Evolutionary conservation across 2,329 filamentous ascomycete genomes (phyloP), one percentile per base, ranked within the genome.

Genomic region (Colletotrichum tabaci): DNA sequence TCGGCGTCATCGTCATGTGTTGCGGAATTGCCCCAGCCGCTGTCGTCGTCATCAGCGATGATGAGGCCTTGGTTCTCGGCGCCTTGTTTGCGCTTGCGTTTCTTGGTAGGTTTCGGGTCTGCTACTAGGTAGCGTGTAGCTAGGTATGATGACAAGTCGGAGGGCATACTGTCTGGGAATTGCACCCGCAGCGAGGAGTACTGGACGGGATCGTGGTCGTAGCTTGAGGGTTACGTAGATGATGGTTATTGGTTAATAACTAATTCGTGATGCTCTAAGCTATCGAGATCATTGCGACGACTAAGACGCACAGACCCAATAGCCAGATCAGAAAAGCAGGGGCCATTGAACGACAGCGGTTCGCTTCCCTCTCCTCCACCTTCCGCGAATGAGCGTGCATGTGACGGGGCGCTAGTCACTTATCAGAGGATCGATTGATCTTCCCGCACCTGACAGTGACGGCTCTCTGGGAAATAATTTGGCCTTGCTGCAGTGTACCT

Each of bases 101-200:
- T 92, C 78, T 92, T 92, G 55, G 61, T 50, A 21, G 88, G 86
- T 74, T 89, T 89, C 7, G 85, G 82, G 73, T 90, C 87, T 50
- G 88, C 85, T 66, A 87, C 84, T 61, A 99, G 91, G 81, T 99
- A 99, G 81, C 95, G 96, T 74, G 94, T 92, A 47, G 96, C 95
- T 46, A 99, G 90, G 79, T 98, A 99, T 78, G 91, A 91, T 70
- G 94, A 92, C 75, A 98, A 88, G 75, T 90, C 87, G 72, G 86
- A 85, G 53, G 88, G 83, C 88, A 90, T 90, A 30, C 38, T 75
- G 18, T 53, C 42, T 15, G 16, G 18, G 8, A 0, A 5, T 16
- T 23, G 12, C 23, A 55, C 4, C 21, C n/a, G 35, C 4, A 30
- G 35, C 35, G 46, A 7, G 15, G 9, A 16, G n/a, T 13, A 38